Evolutionary conservation across 2,329 filamentous ascomycete genomes (phyloP).

Genomic region (Myriosclerotinia scirpicola): DNA sequence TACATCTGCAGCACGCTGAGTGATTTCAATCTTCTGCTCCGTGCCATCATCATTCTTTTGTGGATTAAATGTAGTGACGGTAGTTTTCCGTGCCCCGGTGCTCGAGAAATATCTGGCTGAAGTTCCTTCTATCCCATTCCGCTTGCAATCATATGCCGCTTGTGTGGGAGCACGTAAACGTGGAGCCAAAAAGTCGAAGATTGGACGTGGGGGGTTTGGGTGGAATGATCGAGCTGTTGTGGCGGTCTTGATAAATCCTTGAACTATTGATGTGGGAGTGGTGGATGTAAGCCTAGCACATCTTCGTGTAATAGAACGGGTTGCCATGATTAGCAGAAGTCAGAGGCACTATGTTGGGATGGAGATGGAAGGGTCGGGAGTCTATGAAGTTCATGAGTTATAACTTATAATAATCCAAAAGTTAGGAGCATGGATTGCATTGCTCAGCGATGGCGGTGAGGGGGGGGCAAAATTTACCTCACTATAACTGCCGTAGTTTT

Average conservation of each 20-base stretch:
- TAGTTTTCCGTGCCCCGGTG: conserved; percentile 14
- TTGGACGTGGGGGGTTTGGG: conserved; percentile 30
- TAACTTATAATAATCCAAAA: conserved; percentile 6
- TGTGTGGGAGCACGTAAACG: conserved; percentile 17
- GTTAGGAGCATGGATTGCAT: conserved; percentile 11
- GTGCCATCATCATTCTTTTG: conserved; percentile 79
- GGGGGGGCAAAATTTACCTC: not conserved
- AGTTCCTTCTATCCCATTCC: not conserved
- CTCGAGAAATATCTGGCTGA: conserved; percentile 29
- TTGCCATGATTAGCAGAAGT: conserved; percentile 31
- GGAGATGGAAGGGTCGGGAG: not conserved
- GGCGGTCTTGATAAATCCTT: conserved; percentile 34
- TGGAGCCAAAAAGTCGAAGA: conserved; percentile 39
- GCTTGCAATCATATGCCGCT: not conserved
- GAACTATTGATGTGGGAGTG: conserved; percentile 30
- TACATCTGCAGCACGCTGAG: conserved; percentile 77
- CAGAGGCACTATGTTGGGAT: not conserved
- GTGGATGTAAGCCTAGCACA: conserved; percentile 31
- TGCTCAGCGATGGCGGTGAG: conserved; percentile 1
- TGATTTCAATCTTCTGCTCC: conserved; percentile 81
- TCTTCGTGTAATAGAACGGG: conserved; percentile 31
- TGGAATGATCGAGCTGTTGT: conserved; percentile 37
- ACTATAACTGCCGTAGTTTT: too few relatives aligned
- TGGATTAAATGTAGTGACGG: conserved; percentile 62
- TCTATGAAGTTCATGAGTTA: not conserved